phyloP scores from a whole-genome alignment of 2,329 filamentous ascomycete genomes.

The Lachnellula subtilissima region DNA sequence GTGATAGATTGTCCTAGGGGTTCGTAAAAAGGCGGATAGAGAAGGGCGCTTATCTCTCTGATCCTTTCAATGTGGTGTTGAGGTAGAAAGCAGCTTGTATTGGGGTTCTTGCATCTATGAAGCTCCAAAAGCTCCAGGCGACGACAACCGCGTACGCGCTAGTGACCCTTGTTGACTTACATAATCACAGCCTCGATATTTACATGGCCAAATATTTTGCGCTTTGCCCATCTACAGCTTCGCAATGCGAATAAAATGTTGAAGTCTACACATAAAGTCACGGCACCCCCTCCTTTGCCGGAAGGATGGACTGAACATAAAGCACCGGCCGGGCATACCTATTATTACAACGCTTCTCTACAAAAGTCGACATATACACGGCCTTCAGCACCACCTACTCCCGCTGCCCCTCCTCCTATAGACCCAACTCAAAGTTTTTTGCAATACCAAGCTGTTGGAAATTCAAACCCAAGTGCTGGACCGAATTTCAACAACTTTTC shows the following conservation, averaged over 20 bases:
- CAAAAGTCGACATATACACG: slow-evolving; percentile 85
- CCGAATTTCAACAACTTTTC: slow-evolving; percentile 27
- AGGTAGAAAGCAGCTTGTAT: not conserved
- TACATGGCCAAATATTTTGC: slow-evolving; percentile 4
- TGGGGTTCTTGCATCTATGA: slow-evolving; percentile 3
- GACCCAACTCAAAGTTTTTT: slow-evolving; percentile 37
- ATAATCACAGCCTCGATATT: slow-evolving; percentile 1
- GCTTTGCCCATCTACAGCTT: slow-evolving; percentile 1
- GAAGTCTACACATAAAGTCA: slow-evolving; percentile 69
- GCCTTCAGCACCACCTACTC: slow-evolving; percentile 44
- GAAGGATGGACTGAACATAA: slow-evolving; percentile 91
- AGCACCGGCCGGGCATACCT: slow-evolving; percentile 75
- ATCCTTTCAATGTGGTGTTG: not conserved
- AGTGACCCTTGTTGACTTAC: not conserved
- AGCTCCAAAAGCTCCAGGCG: slow-evolving; percentile 9
- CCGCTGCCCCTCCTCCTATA: slow-evolving; percentile 21
- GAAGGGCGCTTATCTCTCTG: not conserved
- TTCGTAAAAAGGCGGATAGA: not conserved
- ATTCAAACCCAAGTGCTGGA: slow-evolving; percentile 36
- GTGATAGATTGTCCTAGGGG: not conserved
- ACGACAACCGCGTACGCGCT: slow-evolving; percentile 16
- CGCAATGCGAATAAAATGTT: slow-evolving; percentile 49
- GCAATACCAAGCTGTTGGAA: slow-evolving; percentile 38
- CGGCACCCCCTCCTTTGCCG: slow-evolving; percentile 54
- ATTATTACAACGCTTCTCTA: slow-evolving; percentile 80